Conservation (phyloP, 78 protist species). For the Trichosphaerium sp. region DNA sequence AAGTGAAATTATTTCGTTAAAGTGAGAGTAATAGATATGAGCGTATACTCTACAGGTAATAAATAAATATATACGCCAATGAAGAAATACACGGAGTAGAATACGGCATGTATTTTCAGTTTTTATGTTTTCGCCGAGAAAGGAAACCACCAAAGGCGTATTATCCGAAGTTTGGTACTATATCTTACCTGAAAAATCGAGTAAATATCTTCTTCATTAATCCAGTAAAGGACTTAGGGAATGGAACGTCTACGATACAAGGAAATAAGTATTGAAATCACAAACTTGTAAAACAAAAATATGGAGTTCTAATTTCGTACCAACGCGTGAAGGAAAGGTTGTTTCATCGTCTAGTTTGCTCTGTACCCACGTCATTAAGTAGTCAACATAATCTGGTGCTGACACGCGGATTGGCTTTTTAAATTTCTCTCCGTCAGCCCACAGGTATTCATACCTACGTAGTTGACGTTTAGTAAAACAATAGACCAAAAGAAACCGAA, state of each 20-base stretch:
- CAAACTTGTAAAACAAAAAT: background rate
- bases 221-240: slow-evolving; percentile 78
- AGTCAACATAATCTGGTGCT: slow-evolving; percentile 93
- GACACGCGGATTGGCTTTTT: slow-evolving; percentile 78
- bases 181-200: slow-evolving; percentile 54
- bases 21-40: slow-evolving; percentile 92
- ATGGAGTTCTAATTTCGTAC: no score
- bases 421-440: slow-evolving; percentile 87
- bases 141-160: background rate
- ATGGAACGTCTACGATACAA: slow-evolving; percentile 25
- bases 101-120: background rate
- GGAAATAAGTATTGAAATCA: background rate
- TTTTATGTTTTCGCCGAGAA: background rate
- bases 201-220: slow-evolving; percentile 75
- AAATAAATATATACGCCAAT: background rate
- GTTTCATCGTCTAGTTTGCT: slow-evolving; percentile 77
- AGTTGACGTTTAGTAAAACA: background rate
- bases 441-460: slow-evolving; percentile 75
- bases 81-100: background rate
- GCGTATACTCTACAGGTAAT: slow-evolving; percentile 91
- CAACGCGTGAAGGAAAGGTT: slow-evolving; percentile 78
- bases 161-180: background rate
- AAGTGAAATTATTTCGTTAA: slow-evolving; percentile 37
- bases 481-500: no score
- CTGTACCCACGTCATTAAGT: slow-evolving; percentile 94